These are phyloP conservation scores for Beauveria bassiana DNA, from an alignment of 2,329 filamentous ascomycete genomes.

Conservation along the genomic window DNA sequence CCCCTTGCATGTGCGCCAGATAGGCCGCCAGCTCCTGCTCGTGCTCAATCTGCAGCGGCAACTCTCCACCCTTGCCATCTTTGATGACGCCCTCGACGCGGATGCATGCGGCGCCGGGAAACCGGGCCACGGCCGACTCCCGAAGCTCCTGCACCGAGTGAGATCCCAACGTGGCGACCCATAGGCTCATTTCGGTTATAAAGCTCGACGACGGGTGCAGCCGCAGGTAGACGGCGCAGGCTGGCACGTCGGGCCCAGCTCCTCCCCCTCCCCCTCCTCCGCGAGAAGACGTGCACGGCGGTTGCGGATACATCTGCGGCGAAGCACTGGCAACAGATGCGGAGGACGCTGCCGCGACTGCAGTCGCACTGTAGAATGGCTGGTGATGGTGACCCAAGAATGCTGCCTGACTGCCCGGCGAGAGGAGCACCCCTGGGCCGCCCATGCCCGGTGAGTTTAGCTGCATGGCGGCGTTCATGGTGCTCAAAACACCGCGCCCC, in stretches of 20 bases:
- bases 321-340: neutral
- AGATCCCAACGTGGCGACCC: conserved; percentile 56
- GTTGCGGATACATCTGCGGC: conserved; percentile 9
- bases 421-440: conserved; percentile 31
- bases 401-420: conserved; percentile 26
- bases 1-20: conserved; percentile 51
- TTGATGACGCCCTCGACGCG: conserved; percentile 60
- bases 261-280: neutral
- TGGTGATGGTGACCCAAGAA: conserved; percentile 28
- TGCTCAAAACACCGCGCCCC: conserved; percentile 16
- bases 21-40: conserved; percentile 69
- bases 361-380: conserved; percentile 18
- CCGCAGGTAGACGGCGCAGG: conserved; percentile 60
- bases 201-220: conserved; percentile 57
- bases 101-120: conserved; percentile 49
- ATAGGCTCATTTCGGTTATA: conserved; percentile 43
- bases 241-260: neutral
- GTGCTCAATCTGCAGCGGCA: conserved; percentile 57
- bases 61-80: conserved; percentile 50
- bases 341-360: neutral
- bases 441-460: conserved; percentile 28
- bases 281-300: conserved; percentile 16
- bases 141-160: conserved; percentile 55
- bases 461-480: conserved; percentile 18
- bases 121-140: conserved; percentile 52